phyloP scores from a whole-genome alignment of 306 rosid genomes.

The Hippophae tibetana region DNA sequence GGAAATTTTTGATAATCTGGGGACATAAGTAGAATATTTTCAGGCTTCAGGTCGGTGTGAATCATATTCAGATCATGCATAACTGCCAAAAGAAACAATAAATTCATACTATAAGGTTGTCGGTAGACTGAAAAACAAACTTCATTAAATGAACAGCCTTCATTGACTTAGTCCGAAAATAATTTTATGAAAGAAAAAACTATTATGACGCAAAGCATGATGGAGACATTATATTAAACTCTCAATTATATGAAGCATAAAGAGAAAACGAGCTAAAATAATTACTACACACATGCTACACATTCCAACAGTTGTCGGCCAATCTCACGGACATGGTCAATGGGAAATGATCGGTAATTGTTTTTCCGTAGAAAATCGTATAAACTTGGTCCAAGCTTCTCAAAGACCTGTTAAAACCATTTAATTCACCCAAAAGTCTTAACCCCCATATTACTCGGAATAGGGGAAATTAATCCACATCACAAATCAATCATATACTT shows the following conservation, averaged over 20 bases:
- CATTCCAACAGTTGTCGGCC: constrained; percentile 99
- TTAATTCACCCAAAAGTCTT: constrained; percentile 64
- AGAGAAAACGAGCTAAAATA: constrained; percentile 37
- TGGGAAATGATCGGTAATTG: constrained; percentile 99
- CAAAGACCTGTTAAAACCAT: constrained; percentile 99
- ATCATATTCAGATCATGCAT: constrained; percentile 82
- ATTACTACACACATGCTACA: constrained; percentile 99
- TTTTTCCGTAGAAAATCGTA: constrained; percentile 99
- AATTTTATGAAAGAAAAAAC: too few species aligned
- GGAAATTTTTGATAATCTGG: constrained; percentile 65
- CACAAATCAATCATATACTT: constrained; percentile 82
- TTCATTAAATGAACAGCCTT: too few species aligned
- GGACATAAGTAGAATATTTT: constrained; percentile 67
- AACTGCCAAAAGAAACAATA: constrained; percentile 38
- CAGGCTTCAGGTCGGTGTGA: constrained; percentile 95
- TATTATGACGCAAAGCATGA: too few species aligned
- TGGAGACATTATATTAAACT: constrained; percentile 1
- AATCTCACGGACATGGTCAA: constrained; percentile 99
- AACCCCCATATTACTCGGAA: constrained; percentile 55
- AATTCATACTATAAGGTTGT: neutral
- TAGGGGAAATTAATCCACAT: constrained; percentile 80
- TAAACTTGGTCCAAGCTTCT: constrained; percentile 99
- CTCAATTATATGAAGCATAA: neutral
- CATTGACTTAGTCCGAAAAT: too few species aligned
- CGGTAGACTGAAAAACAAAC: too few species aligned